Evolutionary conservation across 2,329 filamentous ascomycete species (phyloP).

Genomic region (Ploettnerulaceae sp.): DNA sequence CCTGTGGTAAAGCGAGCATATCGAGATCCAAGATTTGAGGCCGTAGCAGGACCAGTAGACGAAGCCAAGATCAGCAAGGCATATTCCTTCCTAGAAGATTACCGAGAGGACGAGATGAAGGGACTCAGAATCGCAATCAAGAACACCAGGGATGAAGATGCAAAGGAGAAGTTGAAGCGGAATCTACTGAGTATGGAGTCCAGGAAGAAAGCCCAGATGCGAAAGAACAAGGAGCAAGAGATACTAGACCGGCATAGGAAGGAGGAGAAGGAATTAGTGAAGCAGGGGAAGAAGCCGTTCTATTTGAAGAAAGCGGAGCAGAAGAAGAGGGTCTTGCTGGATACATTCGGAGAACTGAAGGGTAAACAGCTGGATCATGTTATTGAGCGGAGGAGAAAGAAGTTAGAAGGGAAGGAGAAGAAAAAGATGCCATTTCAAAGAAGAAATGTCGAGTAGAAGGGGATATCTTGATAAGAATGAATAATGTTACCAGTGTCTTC

Average conservation of each 20-base stretch:
- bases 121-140: constrained; percentile 65
- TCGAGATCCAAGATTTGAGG: constrained; percentile 87
- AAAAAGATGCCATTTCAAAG: constrained; percentile 61
- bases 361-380: constrained; percentile 77
- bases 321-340: constrained; percentile 77
- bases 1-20: constrained; percentile 51
- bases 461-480: no score
- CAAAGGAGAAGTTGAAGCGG: constrained; percentile 67
- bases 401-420: constrained; percentile 79
- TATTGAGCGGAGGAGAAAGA: constrained; percentile 86
- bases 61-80: constrained; percentile 60
- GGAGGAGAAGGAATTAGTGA: constrained; percentile 78
- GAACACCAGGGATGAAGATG: constrained; percentile 58
- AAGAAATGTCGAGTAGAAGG: constrained; percentile 36
- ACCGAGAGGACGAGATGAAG: constrained; percentile 77
- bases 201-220: constrained; percentile 63
- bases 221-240: constrained; percentile 64
- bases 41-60: constrained; percentile 51
- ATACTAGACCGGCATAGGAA: constrained; percentile 71
- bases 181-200: constrained; percentile 75
- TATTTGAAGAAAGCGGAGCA: constrained; percentile 90
- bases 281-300: constrained; percentile 86
- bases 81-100: constrained; percentile 85
- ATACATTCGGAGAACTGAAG: constrained; percentile 79
- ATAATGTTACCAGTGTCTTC: no score